Evolutionary conservation across 257 asterid species (phyloP).

Genomic region (Primulina eburnea): DNA sequence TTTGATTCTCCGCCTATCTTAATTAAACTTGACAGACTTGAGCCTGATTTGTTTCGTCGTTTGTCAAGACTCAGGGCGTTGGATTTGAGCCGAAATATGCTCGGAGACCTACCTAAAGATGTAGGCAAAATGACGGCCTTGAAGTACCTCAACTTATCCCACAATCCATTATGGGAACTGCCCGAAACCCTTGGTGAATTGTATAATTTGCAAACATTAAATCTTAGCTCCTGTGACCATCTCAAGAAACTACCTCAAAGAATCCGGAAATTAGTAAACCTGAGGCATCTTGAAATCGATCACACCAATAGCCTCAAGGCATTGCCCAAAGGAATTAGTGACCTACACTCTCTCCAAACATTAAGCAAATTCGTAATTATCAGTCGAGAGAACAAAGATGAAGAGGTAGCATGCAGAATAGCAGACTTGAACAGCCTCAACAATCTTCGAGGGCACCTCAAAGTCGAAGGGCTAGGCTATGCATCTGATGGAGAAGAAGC

Average conservation of each 20-base stretch:
- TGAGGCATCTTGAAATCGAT: conserved; percentile 65
- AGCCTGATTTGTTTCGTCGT: conserved; percentile 37
- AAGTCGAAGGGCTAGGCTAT: conserved; percentile 57
- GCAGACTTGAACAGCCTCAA: conserved; percentile 48
- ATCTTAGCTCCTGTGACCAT: conserved; percentile 52
- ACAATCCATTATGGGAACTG: conserved; percentile 57
- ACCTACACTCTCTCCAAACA: conserved; percentile 47
- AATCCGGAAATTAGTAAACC: conserved; percentile 33
- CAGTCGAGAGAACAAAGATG: conserved; percentile 23
- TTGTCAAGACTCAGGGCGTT: conserved; percentile 35
- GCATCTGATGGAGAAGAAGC: conserved; percentile 45
- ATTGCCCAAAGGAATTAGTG: conserved; percentile 57
- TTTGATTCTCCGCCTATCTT: conserved; percentile 54
- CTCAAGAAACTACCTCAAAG: conserved; percentile 38
- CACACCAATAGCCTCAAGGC: conserved; percentile 41
- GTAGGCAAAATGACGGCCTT: conserved; percentile 40
- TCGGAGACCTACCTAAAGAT: conserved; percentile 48
- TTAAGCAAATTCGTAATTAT: conserved; percentile 50
- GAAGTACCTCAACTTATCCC: conserved; percentile 63
- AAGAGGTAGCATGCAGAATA: conserved; percentile 33
- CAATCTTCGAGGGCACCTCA: conserved; percentile 52
- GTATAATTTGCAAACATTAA: conserved; percentile 53
- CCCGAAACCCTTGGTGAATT: conserved; percentile 51
- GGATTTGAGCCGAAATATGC: conserved; percentile 64
- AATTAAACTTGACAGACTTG: conserved; percentile 40